A percentile compares a stretch with the other conserved stretches of the same genome.
phyloP scores from a whole-genome alignment of 1,284 basidiomycete genomes.

The Irpex lacteus region DNA sequence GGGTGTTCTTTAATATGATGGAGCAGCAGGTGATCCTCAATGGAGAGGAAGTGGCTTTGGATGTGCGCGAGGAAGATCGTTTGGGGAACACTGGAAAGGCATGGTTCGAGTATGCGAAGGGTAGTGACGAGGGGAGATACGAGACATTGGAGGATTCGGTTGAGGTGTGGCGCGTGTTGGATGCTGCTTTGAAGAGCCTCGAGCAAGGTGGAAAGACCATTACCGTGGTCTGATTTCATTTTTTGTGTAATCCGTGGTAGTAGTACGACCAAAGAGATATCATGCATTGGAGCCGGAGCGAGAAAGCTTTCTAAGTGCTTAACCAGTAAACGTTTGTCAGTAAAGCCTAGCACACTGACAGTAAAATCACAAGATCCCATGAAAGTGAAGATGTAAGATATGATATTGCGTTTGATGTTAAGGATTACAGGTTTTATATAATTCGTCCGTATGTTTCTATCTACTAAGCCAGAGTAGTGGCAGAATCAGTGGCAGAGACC shows the following conservation, averaged over 20 bases:
- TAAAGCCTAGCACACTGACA: too few relatives aligned
- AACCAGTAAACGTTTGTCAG: too few relatives aligned
- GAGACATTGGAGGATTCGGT: slow-evolving; percentile 33
- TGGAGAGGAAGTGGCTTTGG: slow-evolving; percentile 6
- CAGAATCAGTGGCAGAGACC: background rate
- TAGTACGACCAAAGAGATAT: too few relatives aligned
- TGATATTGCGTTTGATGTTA: too few relatives aligned
- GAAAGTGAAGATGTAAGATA: too few relatives aligned
- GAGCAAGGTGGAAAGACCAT: background rate
- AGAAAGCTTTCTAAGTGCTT: too few relatives aligned
- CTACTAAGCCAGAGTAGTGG: background rate
- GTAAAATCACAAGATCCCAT: too few relatives aligned
- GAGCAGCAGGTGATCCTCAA: slow-evolving; percentile 10
- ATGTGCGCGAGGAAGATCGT: slow-evolving; percentile 2
- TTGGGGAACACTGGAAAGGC: slow-evolving; percentile 11
- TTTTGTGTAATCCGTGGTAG: too few relatives aligned
- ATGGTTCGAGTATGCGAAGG: slow-evolving; percentile 35
- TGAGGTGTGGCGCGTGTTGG: slow-evolving; percentile 5
- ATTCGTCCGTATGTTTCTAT: background rate
- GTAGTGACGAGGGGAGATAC: slow-evolving; percentile 27
- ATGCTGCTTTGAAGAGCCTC: slow-evolving; percentile 8
- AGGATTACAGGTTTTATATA: too few relatives aligned
- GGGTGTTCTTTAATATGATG: background rate
- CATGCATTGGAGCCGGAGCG: too few relatives aligned
- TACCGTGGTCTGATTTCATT: background rate